Percentiles rank a stretch among this genome's conserved stretches.
phyloP scores from a whole-genome alignment of 1,284 basidiomycete genomes.

The Thelephora terrestris region DNA sequence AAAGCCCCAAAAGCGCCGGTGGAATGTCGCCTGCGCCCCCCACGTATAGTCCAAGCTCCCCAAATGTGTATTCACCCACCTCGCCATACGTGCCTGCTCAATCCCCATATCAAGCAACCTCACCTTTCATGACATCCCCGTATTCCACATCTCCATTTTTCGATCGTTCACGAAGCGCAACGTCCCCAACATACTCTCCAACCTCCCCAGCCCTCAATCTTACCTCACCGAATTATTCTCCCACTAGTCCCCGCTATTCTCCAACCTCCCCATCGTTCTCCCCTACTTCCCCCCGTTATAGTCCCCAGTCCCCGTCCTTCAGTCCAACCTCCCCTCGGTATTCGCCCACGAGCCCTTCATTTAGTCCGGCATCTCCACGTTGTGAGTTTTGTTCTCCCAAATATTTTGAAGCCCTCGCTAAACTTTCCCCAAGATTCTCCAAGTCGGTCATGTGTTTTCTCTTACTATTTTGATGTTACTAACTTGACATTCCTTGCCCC shows the following conservation, averaged over 20 bases:
- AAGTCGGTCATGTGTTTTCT: constrained; percentile 38
- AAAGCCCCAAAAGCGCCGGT: constrained; percentile 71
- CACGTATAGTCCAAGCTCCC: constrained; percentile 76
- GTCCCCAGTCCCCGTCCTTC: constrained; percentile 76
- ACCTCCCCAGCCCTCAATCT: constrained; percentile 73
- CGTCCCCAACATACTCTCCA: constrained; percentile 81
- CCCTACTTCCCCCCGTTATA: constrained; percentile 76
- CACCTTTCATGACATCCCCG: constrained; percentile 72
- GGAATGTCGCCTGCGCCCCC: constrained; percentile 74
- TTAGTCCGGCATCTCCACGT: constrained; percentile 78
- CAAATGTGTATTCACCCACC: constrained; percentile 79
- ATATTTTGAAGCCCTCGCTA: constrained; percentile 18
- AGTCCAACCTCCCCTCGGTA: constrained; percentile 79
- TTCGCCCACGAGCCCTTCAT: constrained; percentile 78
- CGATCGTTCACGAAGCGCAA: constrained; percentile 54
- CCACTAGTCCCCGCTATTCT: constrained; percentile 80
- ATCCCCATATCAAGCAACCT: constrained; percentile 77
- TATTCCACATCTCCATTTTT: constrained; percentile 77
- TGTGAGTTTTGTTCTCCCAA: constrained; percentile 39
- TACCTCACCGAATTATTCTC: constrained; percentile 79
- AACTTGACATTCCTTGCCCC: constrained; percentile 5
- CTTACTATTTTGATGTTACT: constrained; percentile 9
- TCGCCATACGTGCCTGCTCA: constrained; percentile 78
- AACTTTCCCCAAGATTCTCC: constrained; percentile 55
- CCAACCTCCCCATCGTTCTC: constrained; percentile 83